Evolutionary conservation across 2,329 filamentous ascomycete genomes (phyloP).

Genomic region (Lasiodiplodia gonubiensis): DNA sequence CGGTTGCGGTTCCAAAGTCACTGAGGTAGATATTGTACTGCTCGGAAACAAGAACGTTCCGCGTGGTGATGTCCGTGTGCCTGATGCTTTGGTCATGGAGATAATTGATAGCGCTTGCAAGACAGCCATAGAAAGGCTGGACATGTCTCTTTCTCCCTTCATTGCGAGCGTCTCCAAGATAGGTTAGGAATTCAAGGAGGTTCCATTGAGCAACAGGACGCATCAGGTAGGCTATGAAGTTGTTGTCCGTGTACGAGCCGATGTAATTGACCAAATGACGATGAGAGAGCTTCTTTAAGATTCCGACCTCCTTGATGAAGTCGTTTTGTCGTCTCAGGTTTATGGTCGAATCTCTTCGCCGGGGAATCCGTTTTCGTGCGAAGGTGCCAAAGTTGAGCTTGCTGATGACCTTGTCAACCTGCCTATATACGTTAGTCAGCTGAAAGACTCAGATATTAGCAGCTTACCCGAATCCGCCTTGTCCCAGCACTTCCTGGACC

Average conservation of each 20-base stretch:
- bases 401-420: constrained; percentile 34
- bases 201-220: not conserved
- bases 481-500: not conserved
- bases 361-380: constrained; percentile 38
- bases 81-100: constrained; percentile 20
- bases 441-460: not conserved
- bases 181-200: not conserved
- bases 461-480: not conserved
- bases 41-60: constrained; percentile 21
- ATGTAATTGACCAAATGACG: constrained; percentile 40
- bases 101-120: constrained; percentile 23
- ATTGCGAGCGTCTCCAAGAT: not conserved
- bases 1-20: constrained; percentile 37
- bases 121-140: constrained; percentile 30
- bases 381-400: constrained; percentile 35
- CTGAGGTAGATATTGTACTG: constrained; percentile 31
- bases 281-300: constrained; percentile 40
- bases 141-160: constrained; percentile 27
- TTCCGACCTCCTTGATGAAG: constrained; percentile 38
- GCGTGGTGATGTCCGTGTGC: constrained; percentile 27
- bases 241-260: constrained; percentile 42
- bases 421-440: not conserved
- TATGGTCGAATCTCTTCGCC: not conserved
- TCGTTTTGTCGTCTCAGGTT: constrained; percentile 12
- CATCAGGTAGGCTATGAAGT: constrained; percentile 41